Evolutionary conservation across 2,329 filamentous ascomycete species (phyloP), one percentile per base, ranked within the genome.

Genomic region (Colletotrichum neosansevieriae): DNA sequence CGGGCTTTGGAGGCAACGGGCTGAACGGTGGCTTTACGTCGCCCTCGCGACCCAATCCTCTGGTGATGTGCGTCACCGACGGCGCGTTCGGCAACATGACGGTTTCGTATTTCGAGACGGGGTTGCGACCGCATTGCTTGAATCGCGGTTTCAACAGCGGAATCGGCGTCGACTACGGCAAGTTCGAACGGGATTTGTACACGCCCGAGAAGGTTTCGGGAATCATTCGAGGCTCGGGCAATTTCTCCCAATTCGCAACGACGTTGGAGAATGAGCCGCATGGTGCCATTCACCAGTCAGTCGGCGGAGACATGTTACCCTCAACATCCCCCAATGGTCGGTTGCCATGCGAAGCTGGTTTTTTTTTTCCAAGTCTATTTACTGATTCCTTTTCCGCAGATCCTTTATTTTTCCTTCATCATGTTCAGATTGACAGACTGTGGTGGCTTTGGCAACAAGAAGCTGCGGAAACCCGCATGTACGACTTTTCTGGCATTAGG

Each of bases 1-100:
- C 53, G 13, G 78, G 76, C 19, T 79, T 79, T 61, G 77, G 77
- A 7, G 74, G 75, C 21, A 72, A 77, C 61, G 77, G 77, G 9
- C 53, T 58, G 1, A 47, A 63, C 29, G 59, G 59, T 29, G 59
- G 59, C 7, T 29, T 44, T 3, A 29, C 19, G 0, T 58, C 64
- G 24, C 62, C 12, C 51, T 58, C 60, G 13, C 53, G 44, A n/a
- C 58, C 69, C 6, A 71, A 70, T 21, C 56, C 60, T 10, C 13
- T 58, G 29, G 15, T 21, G 24, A 50, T 29, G 50, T 63, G 68
- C 67, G 58, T 71, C 4, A 60, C n/a, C 3, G 62, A 72, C 17
- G 76, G 75, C 2, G 74, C 75, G 3, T 76, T 78, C 40, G 65
- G 70, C 9, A 54, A 71, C 17, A 54, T 77, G 10, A 21, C 64